These are phyloP conservation scores for Pinus tabuliformis DNA, from an alignment of 75 land plant species.

Conservation along the genomic window DNA sequence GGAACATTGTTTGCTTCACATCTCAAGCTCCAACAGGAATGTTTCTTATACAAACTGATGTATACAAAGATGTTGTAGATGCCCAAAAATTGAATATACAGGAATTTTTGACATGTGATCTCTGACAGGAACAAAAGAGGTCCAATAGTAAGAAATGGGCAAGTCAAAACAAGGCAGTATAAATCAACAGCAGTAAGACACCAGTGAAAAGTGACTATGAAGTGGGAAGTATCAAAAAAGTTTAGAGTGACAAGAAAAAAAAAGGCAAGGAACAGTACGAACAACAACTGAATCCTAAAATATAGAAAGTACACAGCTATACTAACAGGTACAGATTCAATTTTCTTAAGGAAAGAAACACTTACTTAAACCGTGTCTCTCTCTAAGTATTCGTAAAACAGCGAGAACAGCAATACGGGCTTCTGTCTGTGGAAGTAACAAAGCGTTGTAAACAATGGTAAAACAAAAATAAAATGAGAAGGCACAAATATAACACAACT, in stretches of 20 bases:
- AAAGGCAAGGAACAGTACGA: not conserved
- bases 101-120: not conserved
- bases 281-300: too few relatives aligned
- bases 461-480: not conserved
- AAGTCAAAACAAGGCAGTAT: not conserved
- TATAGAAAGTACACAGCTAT: not conserved
- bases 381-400: slow-evolving; percentile 71
- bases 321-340: not conserved
- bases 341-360: not conserved
- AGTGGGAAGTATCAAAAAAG: not conserved
- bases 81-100: not conserved
- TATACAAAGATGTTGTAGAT: not conserved
- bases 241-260: not conserved
- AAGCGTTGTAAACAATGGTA: not conserved
- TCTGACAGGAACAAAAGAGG: not conserved
- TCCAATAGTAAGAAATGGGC: not conserved
- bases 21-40: too few relatives aligned
- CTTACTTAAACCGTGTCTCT: slow-evolving; percentile 43
- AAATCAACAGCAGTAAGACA: not conserved
- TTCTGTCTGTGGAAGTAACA: slow-evolving; percentile 51
- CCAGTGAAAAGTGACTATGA: not conserved
- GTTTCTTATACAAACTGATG: not conserved
- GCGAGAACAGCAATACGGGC: slow-evolving; percentile 83
- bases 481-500: not conserved
- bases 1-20: too few relatives aligned